Evolutionary conservation across 83 land plant genomes (phyloP), one percentile per base, ranked within the genome.

Genomic region (Isoetes engelmannii): DNA sequence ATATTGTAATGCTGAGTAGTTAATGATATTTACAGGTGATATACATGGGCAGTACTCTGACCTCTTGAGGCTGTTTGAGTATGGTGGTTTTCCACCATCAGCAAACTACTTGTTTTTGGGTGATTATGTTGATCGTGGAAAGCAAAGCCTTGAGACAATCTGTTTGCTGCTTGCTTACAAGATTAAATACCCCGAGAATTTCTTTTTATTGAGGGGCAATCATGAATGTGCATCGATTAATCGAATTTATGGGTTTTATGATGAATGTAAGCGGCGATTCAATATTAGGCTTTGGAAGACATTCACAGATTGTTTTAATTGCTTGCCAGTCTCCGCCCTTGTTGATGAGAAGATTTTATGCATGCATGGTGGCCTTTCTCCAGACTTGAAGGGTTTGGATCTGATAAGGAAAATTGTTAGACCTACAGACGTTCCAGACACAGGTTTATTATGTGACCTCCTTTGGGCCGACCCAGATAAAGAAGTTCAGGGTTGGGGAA

Each of bases 71-170:
- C 68, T 65, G 18, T 65, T 65, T 65, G 68, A 65, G 28, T 65
- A 65, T 65, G 68, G 68, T 21, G 72, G 79, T 71, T 79, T 48
- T 65, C 82, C 82, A 43, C 82, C 82, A 44, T 19, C 69, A 5
- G 68, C 75, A 71, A 76, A 61, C 45, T 81, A 81, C 53, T 61
- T 81, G 45, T 81, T 81, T 66, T 66, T 81, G 13, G 83, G 83
- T n/a, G 82, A 80, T 48, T 80, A 80, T 67, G 82, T 80, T 4
- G 82, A 80, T 59, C 71, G 82, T 69, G 83, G 83, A 28, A 81
- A 74, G 46, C 81, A 77, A 50, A 77, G 83, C 61, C 49, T 81
- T 61, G 83, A 81, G 67, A 77, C 83, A 47, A 81, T 81, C 78
- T 81, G 5, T 60, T 77, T 44, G 69, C 76, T 43, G 77, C 80